Evolutionary conservation across 2,329 filamentous ascomycete species (phyloP).

Genomic region (Cercospora sp.): DNA sequence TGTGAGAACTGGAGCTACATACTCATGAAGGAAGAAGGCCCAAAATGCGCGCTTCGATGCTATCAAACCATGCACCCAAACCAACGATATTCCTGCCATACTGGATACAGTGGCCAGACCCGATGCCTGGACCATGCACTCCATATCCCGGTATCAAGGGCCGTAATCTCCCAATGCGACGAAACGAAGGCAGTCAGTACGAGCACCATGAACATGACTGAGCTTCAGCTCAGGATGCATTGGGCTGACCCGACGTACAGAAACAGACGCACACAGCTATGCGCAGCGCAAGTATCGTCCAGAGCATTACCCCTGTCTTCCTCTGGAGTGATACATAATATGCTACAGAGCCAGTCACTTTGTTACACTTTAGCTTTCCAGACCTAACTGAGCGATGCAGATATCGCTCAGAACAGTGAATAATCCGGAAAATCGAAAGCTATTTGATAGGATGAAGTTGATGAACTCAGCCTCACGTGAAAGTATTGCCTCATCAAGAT

Average conservation of each 20-base stretch:
- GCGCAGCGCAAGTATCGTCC: not conserved
- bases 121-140: not conserved
- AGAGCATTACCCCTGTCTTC: not conserved
- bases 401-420: no score
- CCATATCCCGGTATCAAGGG: no score
- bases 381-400: not conserved
- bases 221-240: not conserved
- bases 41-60: not conserved
- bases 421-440: not conserved
- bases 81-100: not conserved
- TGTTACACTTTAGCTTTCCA: not conserved
- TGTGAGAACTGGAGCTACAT: not conserved
- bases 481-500: not conserved
- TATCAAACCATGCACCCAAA: not conserved
- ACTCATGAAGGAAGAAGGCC: not conserved
- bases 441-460: not conserved
- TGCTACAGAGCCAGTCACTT: not conserved
- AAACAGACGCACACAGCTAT: not conserved
- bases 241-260: not conserved
- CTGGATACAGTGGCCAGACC: not conserved
- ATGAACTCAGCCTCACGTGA: not conserved
- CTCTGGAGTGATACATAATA: not conserved
- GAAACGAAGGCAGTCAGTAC: no score
- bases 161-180: no score
- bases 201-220: no score